phyloP scores from a whole-genome alignment of 371 early-diverging fungal species.

The Actinomucor elegans region DNA sequence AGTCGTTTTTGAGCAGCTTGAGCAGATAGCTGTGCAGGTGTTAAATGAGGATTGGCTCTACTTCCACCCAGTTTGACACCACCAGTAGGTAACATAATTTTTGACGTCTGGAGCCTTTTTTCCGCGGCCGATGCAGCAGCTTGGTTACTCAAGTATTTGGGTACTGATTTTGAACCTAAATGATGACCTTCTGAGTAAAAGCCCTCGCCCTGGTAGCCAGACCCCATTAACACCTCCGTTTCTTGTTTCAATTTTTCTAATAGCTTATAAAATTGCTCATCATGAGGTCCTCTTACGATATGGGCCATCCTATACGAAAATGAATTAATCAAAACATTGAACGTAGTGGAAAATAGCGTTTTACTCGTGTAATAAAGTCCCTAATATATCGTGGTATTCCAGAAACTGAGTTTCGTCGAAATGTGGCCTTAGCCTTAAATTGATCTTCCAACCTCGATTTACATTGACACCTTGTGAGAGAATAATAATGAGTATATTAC shows the following conservation, averaged over 20 bases:
- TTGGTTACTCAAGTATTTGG: constrained; percentile 10
- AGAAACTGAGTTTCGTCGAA: constrained; percentile 49
- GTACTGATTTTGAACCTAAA: constrained; percentile 31
- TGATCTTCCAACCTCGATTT: constrained; percentile 58
- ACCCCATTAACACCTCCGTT: constrained; percentile 42
- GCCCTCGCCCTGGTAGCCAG: constrained; percentile 53
- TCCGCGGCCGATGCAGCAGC: constrained; percentile 54
- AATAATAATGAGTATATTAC: not conserved
- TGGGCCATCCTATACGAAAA: constrained; percentile 49
- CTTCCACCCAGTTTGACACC: constrained; percentile 50
- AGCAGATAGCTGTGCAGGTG: constrained; percentile 48
- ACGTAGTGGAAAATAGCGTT: not conserved
- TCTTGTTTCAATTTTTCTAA: constrained; percentile 57
- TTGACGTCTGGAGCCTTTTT: constrained; percentile 33
- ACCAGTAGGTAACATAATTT: constrained; percentile 51
- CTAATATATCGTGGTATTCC: constrained; percentile 58
- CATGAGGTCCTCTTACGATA: constrained; percentile 66
- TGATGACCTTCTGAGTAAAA: constrained; percentile 45
- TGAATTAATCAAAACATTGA: not conserved
- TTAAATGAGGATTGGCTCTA: constrained; percentile 1
- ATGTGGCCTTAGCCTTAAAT: constrained; percentile 55
- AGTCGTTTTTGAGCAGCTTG: constrained; percentile 56
- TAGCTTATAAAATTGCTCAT: constrained; percentile 59
- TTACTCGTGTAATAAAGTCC: constrained; percentile 69
- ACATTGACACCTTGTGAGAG: constrained; percentile 52